Evolutionary conservation across 2,329 filamentous ascomycete genomes (phyloP), one percentile per base, ranked within the genome.

Genomic region (Alternaria solani): DNA sequence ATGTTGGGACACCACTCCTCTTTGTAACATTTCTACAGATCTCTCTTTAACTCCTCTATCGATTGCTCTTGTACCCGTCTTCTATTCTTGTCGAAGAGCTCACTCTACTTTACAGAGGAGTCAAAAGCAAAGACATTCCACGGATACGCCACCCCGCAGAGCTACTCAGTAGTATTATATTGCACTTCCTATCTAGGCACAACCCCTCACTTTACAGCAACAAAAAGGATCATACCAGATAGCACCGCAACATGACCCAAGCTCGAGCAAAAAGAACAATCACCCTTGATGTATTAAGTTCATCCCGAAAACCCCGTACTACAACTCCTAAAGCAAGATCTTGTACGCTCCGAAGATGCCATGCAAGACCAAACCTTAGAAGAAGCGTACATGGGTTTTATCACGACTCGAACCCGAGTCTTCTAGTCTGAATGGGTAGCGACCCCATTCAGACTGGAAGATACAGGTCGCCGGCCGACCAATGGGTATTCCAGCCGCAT

Each of bases 251-350:
- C 5, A 51, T 14, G 2, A 26, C 12, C 18, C 1, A 38, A 34
- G 23, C 34, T 9, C 38, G 6, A 51, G 34, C 48, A 39, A 51
- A 51, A 51, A 51, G 48, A 51, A 39, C 32, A 51, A 16, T 26
- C 48, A 28, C 48, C 32, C 48, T 39, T 51, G 1, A 39, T 6
- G 20, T 39, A 39, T 51, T 38, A 51, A 39, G 48, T 20, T 25
- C n/a, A 34, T 51, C 34, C 32, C 34, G 48, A 51, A 51, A 51
- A 51, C 48, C 32, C 32, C 34, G 16, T 32, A 14, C 14, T 38
- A 38, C 34, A 48, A 25, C n/a, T n/a, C 44, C 44, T 32, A 48
- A 34, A 2, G 12, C 14, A 11, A 28, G 12, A 14, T 34, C 28
- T 14, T 34, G 12, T 20, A 30, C 34, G 28, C 44, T 48, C 44